Evolutionary conservation across 345 rosid genomes (phyloP), one percentile per base, ranked within the genome.

Genomic region (Brassica incana): DNA sequence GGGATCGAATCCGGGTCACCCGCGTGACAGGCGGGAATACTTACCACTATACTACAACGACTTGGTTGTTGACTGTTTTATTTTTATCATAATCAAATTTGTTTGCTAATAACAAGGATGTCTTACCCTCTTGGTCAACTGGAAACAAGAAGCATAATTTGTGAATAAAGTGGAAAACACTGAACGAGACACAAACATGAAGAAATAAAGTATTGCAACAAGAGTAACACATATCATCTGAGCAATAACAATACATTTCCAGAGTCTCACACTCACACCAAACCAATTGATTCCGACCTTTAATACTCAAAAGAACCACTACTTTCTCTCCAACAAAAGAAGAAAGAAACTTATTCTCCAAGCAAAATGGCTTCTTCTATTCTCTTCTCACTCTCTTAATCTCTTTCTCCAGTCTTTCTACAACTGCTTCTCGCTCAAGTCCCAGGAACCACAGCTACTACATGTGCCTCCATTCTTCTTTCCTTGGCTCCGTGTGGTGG

Each of bases 11-110:
- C 86, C 76, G 91, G 96, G 97, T 89, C 97, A 52, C 94, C 92
- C 89, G 89, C 87, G 94, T 95, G 99, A 91, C 92, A 90, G 97
- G 87, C 94, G 89, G 91, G 88, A 85, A 90, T 90, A 88, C 97
- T 90, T 1, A 91, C 95, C 94, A 88, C 97, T 86, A 91, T 89
- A 92, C 95, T 91, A 91, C 95, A 90, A 92, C 97, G 90, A 90
- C 91, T 6, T 20, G 15, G 59, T 15, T 52, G 58, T n/a, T 52
- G 3, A 4, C 0, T n/a, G 2, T 50, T 48, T 48, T 48, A 2
- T 48, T 48, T 48, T 3, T 4, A 11, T 2, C 6, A 1, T 2
- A 10, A 45, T 9, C 50, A 43, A 2, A 10, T 40, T 8, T 45
- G n/a, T 45, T 45, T 45, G 15, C 1, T 48, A 48, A 14, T 48